Evolutionary conservation across 495 filamentous ascomycete species (phyloP), one percentile per base, ranked within the genome.

Genomic region (Neurospora pannonica): DNA sequence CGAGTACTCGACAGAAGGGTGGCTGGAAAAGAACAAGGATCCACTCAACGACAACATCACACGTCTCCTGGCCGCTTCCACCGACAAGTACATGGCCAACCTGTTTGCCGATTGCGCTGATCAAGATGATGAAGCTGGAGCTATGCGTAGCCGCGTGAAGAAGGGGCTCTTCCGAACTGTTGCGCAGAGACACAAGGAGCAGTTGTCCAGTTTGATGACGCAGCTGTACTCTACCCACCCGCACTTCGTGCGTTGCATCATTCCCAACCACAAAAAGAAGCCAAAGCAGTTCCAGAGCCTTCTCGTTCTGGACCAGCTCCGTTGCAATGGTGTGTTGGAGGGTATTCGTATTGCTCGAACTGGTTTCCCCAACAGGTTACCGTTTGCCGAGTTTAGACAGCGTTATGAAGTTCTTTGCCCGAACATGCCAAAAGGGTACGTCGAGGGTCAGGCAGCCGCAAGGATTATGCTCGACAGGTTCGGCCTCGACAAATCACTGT

Each of bases 21-120:
- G 97, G 97, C 86, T 99, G 38, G 95, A 98, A 80, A 99, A 98
- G 87, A 99, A 99, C 84, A 99, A 99, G 78, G 97, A 99, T 79
- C 97, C 97, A 2, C 82, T 99, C 11, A 98, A 98, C 74, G 97
- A 99, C 85, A 99, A 97, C 76, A 86, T 98, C 40, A 98, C 97
- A 0, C 89, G 92, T 38, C 87, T 99, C 8, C 87, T 99, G 17
- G 94, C 95, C 48, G 86, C 87, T 5, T 98, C 97, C 8, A 88
- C 85, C 2, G 92, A 98, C 77, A 90, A 87, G 72, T 94, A 98
- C 81, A 87, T 97, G 75, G 92, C 94, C 5, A 87, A 89, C 71
- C 85, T 99, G 0, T 99, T 99, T 81, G 85, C 88, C 7, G 97
- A 99, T 79, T 98, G 94, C 76, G 90, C 89, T 5, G 94, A 97